These are phyloP conservation scores for Geotrichum phurueaensis DNA, from an alignment of 1,139 yeast species.

Conservation along the genomic window DNA sequence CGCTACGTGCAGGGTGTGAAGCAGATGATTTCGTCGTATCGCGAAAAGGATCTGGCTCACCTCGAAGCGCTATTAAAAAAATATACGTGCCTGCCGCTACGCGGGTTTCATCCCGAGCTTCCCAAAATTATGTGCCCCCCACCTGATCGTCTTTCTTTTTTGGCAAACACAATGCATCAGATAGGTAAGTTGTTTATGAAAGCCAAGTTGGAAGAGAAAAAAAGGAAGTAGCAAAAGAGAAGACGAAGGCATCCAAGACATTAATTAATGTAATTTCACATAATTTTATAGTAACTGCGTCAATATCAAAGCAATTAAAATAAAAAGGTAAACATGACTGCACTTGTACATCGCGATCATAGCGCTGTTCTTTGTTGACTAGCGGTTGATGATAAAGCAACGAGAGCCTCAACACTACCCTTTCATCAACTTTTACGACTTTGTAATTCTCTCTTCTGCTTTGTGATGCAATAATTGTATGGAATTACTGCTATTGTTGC, in stretches of 20 bases:
- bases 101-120: background rate
- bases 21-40: background rate
- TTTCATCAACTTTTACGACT: background rate
- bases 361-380: background rate
- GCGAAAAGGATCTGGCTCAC: background rate
- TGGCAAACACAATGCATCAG: background rate
- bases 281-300: background rate
- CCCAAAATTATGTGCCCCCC: background rate
- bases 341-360: too few relatives aligned
- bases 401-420: background rate
- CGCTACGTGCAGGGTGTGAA: constrained; percentile 1
- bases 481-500: too few relatives aligned
- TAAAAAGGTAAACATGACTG: background rate
- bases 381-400: background rate
- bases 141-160: background rate
- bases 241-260: background rate
- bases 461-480: too few relatives aligned
- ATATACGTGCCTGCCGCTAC: background rate
- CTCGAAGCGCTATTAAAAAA: constrained; percentile 1
- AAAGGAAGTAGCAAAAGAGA: background rate
- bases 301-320: background rate
- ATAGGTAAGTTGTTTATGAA: background rate
- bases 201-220: background rate
- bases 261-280: background rate
- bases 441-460: too few relatives aligned